Evolutionary conservation across 2,329 filamentous ascomycete genomes (phyloP), one percentile per base, ranked within the genome.

Genomic region (Ophiostoma perfectum): DNA sequence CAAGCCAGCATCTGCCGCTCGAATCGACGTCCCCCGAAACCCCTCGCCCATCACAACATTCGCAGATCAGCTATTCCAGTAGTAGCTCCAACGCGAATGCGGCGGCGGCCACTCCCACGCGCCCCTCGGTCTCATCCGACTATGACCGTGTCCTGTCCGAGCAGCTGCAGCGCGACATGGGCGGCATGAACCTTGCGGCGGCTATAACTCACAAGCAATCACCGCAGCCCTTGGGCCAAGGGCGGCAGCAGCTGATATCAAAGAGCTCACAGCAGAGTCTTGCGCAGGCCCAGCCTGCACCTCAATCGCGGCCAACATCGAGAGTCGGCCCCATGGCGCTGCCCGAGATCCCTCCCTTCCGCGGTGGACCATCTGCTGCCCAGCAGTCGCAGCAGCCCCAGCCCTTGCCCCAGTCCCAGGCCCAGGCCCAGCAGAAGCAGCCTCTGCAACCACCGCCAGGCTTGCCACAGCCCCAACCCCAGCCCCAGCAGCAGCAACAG

Each of bases 121-220:
- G 44, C 11, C 18, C 64, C 9, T 38, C 80, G 18, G 81, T 82
- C 66, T 86, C 86, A 4, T 80, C 82, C 8, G 86, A 88, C 69
- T 88, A 88, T 72, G 87, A 89, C 72, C 80, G 81, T 63, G 82
- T 84, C 58, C 75, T 88, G 58, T 86, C 88, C 70, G 83, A 86
- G 52, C 86, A 90, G 75, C 76, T 90, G n/a, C 85, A 86, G 72
- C 82, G 83, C 69, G 87, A 89, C 71, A 84, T 89, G 79, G 80
- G 81, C 42, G 81, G 81, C 72, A 78, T 89, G 72, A 86, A 83
- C 67, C 77, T 89, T 62, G 78, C 77, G 7, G 71, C 77, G 2
- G 77, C 78, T 14, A 76, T 79, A 44, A 66, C 66, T 0, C 71
- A 69, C 1, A 68, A 65, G 0, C 45, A 27, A 27, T 27, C 69